A percentile compares a stretch with the other conserved stretches of the same genome.
Evolutionary conservation across 495 filamentous ascomycete genomes (phyloP).

Genomic region (Chlorociboria aeruginascens): DNA sequence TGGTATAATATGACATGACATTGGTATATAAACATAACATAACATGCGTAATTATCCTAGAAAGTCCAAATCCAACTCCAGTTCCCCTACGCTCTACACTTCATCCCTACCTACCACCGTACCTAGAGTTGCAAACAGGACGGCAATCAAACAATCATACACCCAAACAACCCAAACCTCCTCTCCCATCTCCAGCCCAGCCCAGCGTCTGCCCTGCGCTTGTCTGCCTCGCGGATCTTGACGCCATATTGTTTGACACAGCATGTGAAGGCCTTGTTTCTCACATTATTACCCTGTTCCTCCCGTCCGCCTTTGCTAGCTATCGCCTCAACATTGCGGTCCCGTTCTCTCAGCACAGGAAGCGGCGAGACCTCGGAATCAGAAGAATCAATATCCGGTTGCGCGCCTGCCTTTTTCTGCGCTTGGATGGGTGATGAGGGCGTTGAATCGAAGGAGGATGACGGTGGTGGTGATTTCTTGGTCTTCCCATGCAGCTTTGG

Average conservation of each 20-base stretch:
- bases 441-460: conserved; percentile 14
- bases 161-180: conserved; percentile 42
- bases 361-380: not conserved
- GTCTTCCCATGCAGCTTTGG: not conserved
- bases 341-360: conserved; percentile 12
- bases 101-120: no score
- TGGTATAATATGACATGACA: no score
- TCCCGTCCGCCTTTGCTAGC: not conserved
- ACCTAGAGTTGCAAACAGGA: no score
- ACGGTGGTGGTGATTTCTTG: conserved; percentile 12
- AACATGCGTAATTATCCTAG: no score
- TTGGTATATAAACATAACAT: no score
- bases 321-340: conserved; percentile 16
- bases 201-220: conserved; percentile 22
- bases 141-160: conserved; percentile 32
- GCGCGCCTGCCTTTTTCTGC: conserved; percentile 2
- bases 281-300: conserved; percentile 7
- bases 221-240: conserved; percentile 19
- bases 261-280: conserved; percentile 44
- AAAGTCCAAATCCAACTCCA: no score
- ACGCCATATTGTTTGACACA: conserved; percentile 52
- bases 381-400: conserved; percentile 18
- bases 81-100: no score
- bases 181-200: conserved; percentile 32
- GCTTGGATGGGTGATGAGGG: conserved; percentile 15